phyloP scores from a whole-genome alignment of 169 alveolate species.

The Eimeria brunetti region DNA sequence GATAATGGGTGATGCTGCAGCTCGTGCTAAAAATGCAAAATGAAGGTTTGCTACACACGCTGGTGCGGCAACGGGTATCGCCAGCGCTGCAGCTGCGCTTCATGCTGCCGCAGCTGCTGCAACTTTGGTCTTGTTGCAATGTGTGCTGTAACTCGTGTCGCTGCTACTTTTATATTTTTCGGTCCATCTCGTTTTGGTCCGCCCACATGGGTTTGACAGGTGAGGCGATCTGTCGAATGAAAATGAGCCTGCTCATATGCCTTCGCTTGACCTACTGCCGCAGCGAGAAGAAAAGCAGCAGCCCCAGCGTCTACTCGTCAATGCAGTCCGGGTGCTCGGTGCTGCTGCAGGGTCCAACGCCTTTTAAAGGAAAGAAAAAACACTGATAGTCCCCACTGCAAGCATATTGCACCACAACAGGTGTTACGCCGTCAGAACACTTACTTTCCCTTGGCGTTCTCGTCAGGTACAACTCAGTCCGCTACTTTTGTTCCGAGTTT shows the following conservation, averaged over 20 bases:
- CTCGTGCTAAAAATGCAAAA: neutral
- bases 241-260: neutral
- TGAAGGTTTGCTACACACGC: neutral
- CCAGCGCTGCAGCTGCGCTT: neutral
- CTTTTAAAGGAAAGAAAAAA: conserved; percentile 38
- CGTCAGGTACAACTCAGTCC: neutral
- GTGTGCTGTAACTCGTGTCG: neutral
- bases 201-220: neutral
- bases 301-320: conserved; percentile 40
- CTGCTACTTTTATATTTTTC: neutral
- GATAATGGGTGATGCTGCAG: neutral
- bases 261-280: neutral
- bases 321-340: conserved; percentile 64
- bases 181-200: neutral
- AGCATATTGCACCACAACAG: neutral
- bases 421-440: neutral
- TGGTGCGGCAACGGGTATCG: neutral
- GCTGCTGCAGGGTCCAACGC: conserved; percentile 39
- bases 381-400: conserved; percentile 39
- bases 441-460: neutral
- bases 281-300: neutral
- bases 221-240: neutral
- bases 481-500: neutral
- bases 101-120: neutral
- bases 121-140: neutral